Conservation (phyloP, 179 eudicot genomes). For the Camellia oleifera region DNA sequence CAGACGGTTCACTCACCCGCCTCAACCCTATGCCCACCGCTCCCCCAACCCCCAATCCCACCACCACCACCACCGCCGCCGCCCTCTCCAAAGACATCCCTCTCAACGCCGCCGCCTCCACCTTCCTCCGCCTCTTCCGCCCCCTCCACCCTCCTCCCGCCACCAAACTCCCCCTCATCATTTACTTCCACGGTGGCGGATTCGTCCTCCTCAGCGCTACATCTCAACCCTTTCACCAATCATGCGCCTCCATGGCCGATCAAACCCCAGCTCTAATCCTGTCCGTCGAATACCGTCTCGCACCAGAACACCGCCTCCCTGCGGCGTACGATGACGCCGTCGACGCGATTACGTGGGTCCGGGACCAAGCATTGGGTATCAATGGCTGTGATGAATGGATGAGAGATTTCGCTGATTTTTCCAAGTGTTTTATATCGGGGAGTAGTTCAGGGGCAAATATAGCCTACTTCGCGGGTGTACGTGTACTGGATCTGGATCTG, state of each 20-base stretch:
- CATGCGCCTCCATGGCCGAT: slow-evolving; percentile 36
- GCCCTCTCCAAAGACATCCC: slow-evolving; percentile 64
- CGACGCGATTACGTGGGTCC: slow-evolving; percentile 62
- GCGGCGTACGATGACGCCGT: slow-evolving; percentile 78
- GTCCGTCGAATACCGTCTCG: slow-evolving; percentile 69
- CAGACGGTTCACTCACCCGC: slow-evolving; percentile 67
- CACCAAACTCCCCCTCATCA: slow-evolving; percentile 51
- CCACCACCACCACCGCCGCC: background rate
- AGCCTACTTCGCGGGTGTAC: slow-evolving; percentile 55
- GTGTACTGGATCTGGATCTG: slow-evolving; percentile 43
- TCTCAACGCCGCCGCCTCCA: slow-evolving; percentile 43
- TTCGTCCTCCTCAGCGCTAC: slow-evolving; percentile 54
- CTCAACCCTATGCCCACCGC: slow-evolving; percentile 22
- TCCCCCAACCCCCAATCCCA: slow-evolving; percentile 20
- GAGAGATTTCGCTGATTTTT: slow-evolving; percentile 51
- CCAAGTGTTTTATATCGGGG: slow-evolving; percentile 62
- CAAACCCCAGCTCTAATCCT: slow-evolving; percentile 45
- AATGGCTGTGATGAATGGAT: slow-evolving; percentile 58
- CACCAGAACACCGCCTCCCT: slow-evolving; percentile 81
- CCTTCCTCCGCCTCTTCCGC: slow-evolving; percentile 50
- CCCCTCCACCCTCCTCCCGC: slow-evolving; percentile 20
- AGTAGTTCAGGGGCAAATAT: slow-evolving; percentile 78
- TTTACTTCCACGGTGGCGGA: slow-evolving; percentile 86
- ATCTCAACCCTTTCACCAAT: slow-evolving; percentile 40
- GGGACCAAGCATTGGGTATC: slow-evolving; percentile 38